Base-by-base conservation (phyloP, 148 eudicot species). In the Limonium bicolor region DNA sequence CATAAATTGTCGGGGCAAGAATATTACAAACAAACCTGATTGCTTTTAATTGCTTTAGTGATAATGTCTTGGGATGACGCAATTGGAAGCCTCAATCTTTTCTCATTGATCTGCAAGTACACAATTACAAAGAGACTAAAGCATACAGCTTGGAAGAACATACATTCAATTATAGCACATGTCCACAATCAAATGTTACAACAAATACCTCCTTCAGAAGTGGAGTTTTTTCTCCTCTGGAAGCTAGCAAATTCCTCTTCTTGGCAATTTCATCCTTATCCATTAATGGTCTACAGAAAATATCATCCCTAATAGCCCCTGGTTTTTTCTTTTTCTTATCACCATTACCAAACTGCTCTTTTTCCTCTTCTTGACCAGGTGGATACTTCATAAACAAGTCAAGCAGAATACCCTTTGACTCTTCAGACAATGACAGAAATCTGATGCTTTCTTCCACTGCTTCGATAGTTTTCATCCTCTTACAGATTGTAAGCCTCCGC, bases 11-110 rank as follows among this genome's bases (percentile, higher is more conserved):
- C 15, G 5, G 10, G 2, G 11, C 3, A 33, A 20, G 39, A 5
- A 21, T 9, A 13, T 19, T 23, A 49, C 20, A 41, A 16, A 36
- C 27, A 25, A 16, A 88, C 97, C 97, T 88, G 94, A 52, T 84
- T 65, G 58, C 65, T 61, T 57, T 58, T 66, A 20, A 80, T 31
- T 7, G 77, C 62, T 3, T 94, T 83, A 44, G 74, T 66, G 42
- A 88, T 75, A 43, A 20, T 62, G 59, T 83, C 76, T 53, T 50
- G 64, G 55, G 84, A 88, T 35, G 87, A 61, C 32, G 94, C 81
- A 66, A 88, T 88, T 17, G 97, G 94, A 60, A 88, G 97, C 66
- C 67, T 77, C 26, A 84, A 69, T 64, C 82, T 84, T 51, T 42
- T 47, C 55, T 65, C 68, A 23, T 51, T 46, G 34, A 88, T 77